These are phyloP conservation scores for Cordia subcordata DNA, from an alignment of 257 asterid species.

Conservation along the genomic window DNA sequence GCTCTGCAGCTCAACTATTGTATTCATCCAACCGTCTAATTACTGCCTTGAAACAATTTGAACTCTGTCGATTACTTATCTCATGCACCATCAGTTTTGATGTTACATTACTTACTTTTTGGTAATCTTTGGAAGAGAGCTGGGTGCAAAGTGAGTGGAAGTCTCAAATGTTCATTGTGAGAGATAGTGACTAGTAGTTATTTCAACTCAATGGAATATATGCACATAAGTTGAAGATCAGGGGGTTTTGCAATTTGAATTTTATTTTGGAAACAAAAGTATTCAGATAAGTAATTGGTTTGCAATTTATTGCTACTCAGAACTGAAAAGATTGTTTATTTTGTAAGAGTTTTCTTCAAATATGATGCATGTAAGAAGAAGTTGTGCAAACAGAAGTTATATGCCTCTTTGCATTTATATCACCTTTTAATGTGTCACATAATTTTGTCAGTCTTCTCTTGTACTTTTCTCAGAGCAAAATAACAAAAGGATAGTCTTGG, in stretches of 20 bases:
- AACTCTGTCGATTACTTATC: too few species aligned
- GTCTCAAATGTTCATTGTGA: background rate
- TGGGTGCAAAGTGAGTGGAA: background rate
- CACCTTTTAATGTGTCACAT: background rate
- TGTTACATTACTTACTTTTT: background rate
- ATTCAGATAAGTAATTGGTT: background rate
- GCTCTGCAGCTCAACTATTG: too few species aligned
- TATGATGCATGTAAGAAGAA: background rate
- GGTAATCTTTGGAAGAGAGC: background rate
- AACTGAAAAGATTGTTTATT: background rate
- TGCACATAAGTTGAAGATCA: background rate
- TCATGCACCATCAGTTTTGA: too few species aligned
- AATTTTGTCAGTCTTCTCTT: conserved; percentile 13
- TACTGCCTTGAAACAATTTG: too few species aligned
- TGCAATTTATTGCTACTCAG: background rate
- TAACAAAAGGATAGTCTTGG: conserved; percentile 84
- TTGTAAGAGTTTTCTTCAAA: background rate
- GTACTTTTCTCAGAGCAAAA: conserved; percentile 70
- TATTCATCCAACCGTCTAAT: too few species aligned
- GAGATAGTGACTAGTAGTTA: background rate
- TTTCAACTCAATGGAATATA: background rate
- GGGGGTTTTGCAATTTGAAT: background rate
- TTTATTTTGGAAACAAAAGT: background rate
- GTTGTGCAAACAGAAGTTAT: background rate
- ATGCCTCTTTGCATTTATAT: too few species aligned